Evolutionary conservation across 371 early-diverging fungal genomes (phyloP).

Genomic region (Mucor mucedo): DNA sequence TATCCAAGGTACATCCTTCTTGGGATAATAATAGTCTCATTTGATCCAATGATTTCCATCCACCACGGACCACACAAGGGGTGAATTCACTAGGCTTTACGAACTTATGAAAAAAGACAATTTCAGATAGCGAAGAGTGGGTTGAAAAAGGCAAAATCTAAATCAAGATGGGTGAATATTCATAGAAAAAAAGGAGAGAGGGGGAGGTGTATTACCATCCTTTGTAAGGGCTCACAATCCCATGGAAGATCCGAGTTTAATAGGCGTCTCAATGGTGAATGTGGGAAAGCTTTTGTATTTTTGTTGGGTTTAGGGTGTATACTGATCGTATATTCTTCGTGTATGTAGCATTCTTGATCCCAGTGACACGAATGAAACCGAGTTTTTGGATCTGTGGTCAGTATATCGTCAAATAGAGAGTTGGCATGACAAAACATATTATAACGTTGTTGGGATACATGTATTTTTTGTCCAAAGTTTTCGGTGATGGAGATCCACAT

Average conservation of each 20-base stretch:
- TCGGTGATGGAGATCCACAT: conserved; percentile 41
- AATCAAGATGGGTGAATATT: no score
- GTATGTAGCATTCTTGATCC: conserved; percentile 2
- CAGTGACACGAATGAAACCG: conserved; percentile 35
- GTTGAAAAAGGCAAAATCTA: conserved; percentile 32
- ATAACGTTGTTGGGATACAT: conserved; percentile 42
- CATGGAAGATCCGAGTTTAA: conserved; percentile 22
- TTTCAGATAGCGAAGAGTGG: conserved; percentile 30
- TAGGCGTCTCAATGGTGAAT: not conserved
- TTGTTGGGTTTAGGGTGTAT: conserved; percentile 11
- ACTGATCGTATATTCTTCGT: conserved; percentile 4
- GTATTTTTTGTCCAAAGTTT: conserved; percentile 38
- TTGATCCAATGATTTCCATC: conserved; percentile 9
- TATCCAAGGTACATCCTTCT: not conserved
- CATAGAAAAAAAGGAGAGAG: no score
- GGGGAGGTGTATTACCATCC: not conserved
- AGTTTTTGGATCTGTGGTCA: conserved; percentile 23
- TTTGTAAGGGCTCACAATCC: conserved; percentile 1
- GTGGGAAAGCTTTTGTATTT: not conserved
- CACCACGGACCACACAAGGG: conserved; percentile 28
- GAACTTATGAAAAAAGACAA: conserved; percentile 19
- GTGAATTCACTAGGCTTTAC: conserved; percentile 23
- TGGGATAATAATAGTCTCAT: not conserved
- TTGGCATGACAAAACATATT: conserved; percentile 36
- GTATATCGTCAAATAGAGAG: not conserved